Conservation (phyloP, 352 stramenopile species). For the Phytophthora macrochlamydospora region DNA sequence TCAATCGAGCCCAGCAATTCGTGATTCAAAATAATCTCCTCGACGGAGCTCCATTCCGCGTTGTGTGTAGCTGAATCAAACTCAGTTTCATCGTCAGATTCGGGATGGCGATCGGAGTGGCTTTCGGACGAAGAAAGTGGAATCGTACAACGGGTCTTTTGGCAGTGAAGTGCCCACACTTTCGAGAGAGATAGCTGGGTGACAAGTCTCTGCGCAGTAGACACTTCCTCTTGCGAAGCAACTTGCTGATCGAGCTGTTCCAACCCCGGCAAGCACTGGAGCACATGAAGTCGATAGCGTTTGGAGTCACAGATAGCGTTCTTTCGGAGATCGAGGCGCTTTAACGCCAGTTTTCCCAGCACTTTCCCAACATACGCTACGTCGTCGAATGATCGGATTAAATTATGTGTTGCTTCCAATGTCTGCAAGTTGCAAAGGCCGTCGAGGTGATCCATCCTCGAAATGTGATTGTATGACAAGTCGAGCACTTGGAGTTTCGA, state of each 20-base stretch:
- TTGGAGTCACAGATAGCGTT: constrained; percentile 71
- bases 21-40: constrained; percentile 67
- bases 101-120: constrained; percentile 21
- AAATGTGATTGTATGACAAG: constrained; percentile 72
- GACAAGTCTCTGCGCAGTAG: constrained; percentile 41
- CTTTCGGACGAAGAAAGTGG: constrained; percentile 12
- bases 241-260: constrained; percentile 55
- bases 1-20: constrained; percentile 67
- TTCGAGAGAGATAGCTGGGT: constrained; percentile 51
- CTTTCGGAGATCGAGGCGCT: constrained; percentile 65
- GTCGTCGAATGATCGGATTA: constrained; percentile 63
- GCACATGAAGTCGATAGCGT: constrained; percentile 67
- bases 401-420: constrained; percentile 71
- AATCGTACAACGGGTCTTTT: constrained; percentile 25
- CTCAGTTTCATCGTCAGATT: constrained; percentile 31
- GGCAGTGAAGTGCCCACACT: constrained; percentile 44
- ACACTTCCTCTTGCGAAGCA: constrained; percentile 47
- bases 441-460: constrained; percentile 49
- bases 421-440: constrained; percentile 35
- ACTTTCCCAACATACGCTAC: constrained; percentile 40
- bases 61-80: constrained; percentile 1
- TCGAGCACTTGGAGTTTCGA: constrained; percentile 55
- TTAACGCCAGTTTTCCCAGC: constrained; percentile 29
- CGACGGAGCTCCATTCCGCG: constrained; percentile 54
- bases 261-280: constrained; percentile 54